These are phyloP conservation scores for Ophiocordyceps camponoti-rufipedis DNA, from an alignment of 2,329 filamentous ascomycete species.

Conservation along the genomic window DNA sequence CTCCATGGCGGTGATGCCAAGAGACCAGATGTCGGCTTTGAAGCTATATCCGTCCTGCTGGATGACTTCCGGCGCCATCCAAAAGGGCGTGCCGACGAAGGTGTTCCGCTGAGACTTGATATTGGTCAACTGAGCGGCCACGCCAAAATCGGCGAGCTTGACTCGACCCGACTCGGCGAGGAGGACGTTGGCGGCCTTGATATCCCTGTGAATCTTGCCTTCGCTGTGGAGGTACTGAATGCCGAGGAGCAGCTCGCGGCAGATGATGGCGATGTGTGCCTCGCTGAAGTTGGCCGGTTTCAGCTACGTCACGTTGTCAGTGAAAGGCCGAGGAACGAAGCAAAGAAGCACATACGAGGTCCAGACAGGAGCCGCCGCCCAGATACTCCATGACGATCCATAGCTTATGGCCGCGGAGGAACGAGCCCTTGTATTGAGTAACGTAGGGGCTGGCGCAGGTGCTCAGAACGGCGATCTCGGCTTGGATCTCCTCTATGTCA, in stretches of 20 bases:
- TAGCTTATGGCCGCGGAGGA: constrained; percentile 87
- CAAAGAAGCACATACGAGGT: constrained; percentile 42
- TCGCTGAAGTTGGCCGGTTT: constrained; percentile 84
- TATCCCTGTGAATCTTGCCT: constrained; percentile 90
- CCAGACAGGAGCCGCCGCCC: constrained; percentile 85
- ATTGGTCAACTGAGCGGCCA: constrained; percentile 89
- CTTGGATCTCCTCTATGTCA: constrained; percentile 95
- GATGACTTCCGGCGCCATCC: constrained; percentile 94
- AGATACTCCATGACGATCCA: constrained; percentile 99
- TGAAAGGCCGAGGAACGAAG: background rate
- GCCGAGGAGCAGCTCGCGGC: constrained; percentile 74
- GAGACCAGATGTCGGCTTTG: constrained; percentile 85
- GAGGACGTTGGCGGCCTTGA: constrained; percentile 93
- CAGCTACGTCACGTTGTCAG: constrained; percentile 35
- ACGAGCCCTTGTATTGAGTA: constrained; percentile 91
- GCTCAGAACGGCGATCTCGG: constrained; percentile 87
- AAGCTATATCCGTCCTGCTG: constrained; percentile 70
- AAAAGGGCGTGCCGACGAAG: constrained; percentile 92
- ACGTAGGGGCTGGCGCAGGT: constrained; percentile 89
- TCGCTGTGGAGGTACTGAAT: constrained; percentile 87
- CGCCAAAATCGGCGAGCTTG: constrained; percentile 92
- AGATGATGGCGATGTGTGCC: constrained; percentile 82
- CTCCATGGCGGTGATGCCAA: constrained; percentile 84
- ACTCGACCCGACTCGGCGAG: constrained; percentile 81
- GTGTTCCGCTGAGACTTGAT: constrained; percentile 97